Base-by-base conservation (phyloP, 805 yeast species). In the Tetrapisispora nanseiensis region DNA sequence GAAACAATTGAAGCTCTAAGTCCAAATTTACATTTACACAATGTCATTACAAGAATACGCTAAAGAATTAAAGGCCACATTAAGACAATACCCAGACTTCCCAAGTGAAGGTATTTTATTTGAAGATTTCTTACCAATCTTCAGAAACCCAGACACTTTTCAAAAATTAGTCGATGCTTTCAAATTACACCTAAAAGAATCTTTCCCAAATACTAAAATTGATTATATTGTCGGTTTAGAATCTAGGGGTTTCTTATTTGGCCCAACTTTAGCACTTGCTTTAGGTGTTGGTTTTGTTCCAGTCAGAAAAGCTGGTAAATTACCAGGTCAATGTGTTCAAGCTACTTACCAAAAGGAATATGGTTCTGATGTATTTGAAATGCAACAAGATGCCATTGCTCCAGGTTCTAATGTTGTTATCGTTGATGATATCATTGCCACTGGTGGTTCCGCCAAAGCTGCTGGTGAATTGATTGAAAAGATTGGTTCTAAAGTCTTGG, bases 401-500 rank as follows among this genome's bases (percentile, higher is more conserved):
- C 72, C 73, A 48, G 94, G 90, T 30, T 75, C 95, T 37, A 83
- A 74, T 45, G 92, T 92, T 23, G 69, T 90, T 30, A 74, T 92
- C 50, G 94, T 92, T 30, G 99, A 92, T 65, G 99, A 92, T 59
- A 87, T 92, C 56, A 82, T 92, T 61, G 98, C 98, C 39, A 92
- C 98, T 30, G 97, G 97, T 48, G 99, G 99, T 31, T 82, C 95
- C 53, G 98, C 98, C 21, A 67, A 69, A 43, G 96, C 94, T 46
- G 97, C 97, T 33, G 97, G 95, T 46, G 82, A 86, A 57, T 74
- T 92, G 50, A 82, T 86, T 40, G 59, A 61, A 51, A 67, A 74
- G 62, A 71, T 80, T 47, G 78, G 80, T 43, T 95, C 81, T 47
- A 74, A 80, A 46, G 74, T 89, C 41, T 61, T 81, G 40, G 95